These are phyloP conservation scores for Wickerhamiella dianesei DNA, from an alignment of 805 yeast species.

Conservation along the genomic window DNA sequence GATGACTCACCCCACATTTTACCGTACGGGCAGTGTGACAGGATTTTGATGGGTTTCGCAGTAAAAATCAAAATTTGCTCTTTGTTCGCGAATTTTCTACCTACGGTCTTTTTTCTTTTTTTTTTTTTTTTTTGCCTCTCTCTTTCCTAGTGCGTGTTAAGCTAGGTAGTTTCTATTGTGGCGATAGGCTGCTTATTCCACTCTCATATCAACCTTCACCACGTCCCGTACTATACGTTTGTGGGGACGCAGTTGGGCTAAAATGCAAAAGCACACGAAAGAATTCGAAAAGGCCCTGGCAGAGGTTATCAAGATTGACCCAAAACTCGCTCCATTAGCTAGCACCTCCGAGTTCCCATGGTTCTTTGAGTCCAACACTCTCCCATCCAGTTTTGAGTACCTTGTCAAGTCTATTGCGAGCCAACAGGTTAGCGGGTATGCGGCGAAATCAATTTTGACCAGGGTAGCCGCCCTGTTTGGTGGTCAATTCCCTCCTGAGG, in stretches of 20 bases:
- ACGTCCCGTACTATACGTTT: too few species aligned
- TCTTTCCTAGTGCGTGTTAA: too few species aligned
- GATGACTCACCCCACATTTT: too few species aligned
- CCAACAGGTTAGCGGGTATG: slow-evolving; percentile 42
- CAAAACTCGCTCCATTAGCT: slow-evolving; percentile 10
- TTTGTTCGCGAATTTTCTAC: too few species aligned
- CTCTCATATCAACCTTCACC: too few species aligned
- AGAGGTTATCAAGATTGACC: slow-evolving; percentile 16
- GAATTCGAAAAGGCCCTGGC: slow-evolving; percentile 13
- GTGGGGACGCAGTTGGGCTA: background rate
- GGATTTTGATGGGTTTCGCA: too few species aligned
- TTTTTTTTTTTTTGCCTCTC: too few species aligned
- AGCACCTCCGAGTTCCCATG: slow-evolving; percentile 13
- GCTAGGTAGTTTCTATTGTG: too few species aligned
- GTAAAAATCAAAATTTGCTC: too few species aligned
- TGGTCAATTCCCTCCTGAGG: slow-evolving; percentile 38
- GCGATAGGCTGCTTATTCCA: background rate
- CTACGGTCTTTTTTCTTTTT: too few species aligned
- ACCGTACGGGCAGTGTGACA: too few species aligned
- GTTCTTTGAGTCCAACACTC: slow-evolving; percentile 6
- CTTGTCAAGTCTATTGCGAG: slow-evolving; percentile 21
- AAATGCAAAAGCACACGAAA: slow-evolving; percentile 2
- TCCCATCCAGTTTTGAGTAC: slow-evolving; percentile 16
- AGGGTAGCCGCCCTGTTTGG: slow-evolving; percentile 32
- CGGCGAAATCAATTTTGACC: slow-evolving; percentile 52